Conservation (phyloP, 306 rosid genomes). For the Boehmeria nivea region DNA sequence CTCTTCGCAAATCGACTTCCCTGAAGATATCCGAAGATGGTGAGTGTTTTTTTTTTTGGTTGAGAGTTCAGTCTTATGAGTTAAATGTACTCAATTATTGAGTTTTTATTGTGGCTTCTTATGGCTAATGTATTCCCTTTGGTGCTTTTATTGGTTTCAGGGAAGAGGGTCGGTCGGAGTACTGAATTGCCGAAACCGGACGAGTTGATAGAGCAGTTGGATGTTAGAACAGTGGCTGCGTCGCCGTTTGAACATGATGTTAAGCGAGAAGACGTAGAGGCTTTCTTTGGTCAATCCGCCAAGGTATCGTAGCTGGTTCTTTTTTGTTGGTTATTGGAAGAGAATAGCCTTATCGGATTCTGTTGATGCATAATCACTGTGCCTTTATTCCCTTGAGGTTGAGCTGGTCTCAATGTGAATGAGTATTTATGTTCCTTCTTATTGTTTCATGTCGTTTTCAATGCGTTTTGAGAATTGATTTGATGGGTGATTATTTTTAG, state of each 20-base stretch:
- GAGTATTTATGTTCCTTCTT: too few species aligned
- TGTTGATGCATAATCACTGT: too few species aligned
- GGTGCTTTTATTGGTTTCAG: slow-evolving; percentile 28
- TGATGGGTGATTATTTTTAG: too few species aligned
- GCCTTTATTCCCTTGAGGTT: too few species aligned
- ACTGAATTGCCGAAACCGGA: slow-evolving; percentile 60
- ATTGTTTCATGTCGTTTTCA: too few species aligned
- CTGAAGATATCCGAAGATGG: slow-evolving; percentile 84
- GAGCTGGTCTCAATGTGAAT: too few species aligned
- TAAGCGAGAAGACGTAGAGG: slow-evolving; percentile 69
- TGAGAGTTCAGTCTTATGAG: not conserved
- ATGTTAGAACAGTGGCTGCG: slow-evolving; percentile 72
- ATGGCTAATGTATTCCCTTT: not conserved
- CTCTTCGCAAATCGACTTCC: slow-evolving; percentile 42
- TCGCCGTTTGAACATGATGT: slow-evolving; percentile 61
- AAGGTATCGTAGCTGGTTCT: slow-evolving; percentile 34
- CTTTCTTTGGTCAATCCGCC: slow-evolving; percentile 48
- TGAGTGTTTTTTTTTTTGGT: slow-evolving; percentile 15
- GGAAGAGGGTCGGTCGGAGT: slow-evolving; percentile 59
- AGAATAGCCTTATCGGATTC: too few species aligned
- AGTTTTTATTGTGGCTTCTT: not conserved
- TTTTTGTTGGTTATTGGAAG: too few species aligned
- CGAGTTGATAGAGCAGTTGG: slow-evolving; percentile 73
- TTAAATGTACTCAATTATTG: too few species aligned
- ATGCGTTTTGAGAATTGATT: too few species aligned